Conservation (phyloP, 495 filamentous ascomycete genomes). For the Hypoxylon crocopeplum region DNA sequence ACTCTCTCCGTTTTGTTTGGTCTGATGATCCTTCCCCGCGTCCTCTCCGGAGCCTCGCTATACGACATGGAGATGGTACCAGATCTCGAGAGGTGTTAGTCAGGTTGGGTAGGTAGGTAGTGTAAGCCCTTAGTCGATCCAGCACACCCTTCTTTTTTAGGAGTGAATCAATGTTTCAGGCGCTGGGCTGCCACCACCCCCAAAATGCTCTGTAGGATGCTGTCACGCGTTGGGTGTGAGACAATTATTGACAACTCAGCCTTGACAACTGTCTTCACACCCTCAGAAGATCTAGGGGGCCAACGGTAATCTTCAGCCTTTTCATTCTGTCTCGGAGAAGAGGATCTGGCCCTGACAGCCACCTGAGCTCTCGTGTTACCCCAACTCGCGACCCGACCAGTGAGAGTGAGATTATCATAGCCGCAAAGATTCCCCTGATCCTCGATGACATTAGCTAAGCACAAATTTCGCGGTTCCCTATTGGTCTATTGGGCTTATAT, state of each 20-base stretch:
- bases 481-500: conserved; percentile 3
- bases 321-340: conserved; percentile 22
- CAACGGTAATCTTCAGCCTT: conserved; percentile 32
- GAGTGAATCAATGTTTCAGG: conserved; percentile 32
- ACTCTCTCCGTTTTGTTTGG: conserved; percentile 10
- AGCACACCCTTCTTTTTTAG: conserved; percentile 28
- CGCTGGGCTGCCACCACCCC: conserved; percentile 18
- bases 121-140: conserved; percentile 20
- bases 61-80: conserved; percentile 26
- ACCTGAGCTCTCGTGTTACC: conserved; percentile 31
- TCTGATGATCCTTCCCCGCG: conserved; percentile 36
- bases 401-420: conserved; percentile 1
- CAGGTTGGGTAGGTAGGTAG: conserved; percentile 10
- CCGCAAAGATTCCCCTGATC: too few relatives aligned
- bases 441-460: conserved; percentile 27
- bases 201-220: conserved; percentile 32
- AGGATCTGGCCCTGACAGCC: conserved; percentile 33
- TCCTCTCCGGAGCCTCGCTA: conserved; percentile 29
- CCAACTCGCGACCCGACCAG: neutral
- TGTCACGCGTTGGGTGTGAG: conserved; percentile 35
- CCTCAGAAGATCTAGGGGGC: conserved; percentile 27
- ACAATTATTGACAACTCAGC: conserved; percentile 41
- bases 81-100: conserved; percentile 22
- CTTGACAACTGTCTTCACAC: conserved; percentile 41
- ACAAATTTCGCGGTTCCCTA: neutral